Percentiles rank a stretch among this genome's conserved stretches.
phyloP scores from a whole-genome alignment of 176 grass and related monocot genomes.

The Echinochloa phyllopogon region DNA sequence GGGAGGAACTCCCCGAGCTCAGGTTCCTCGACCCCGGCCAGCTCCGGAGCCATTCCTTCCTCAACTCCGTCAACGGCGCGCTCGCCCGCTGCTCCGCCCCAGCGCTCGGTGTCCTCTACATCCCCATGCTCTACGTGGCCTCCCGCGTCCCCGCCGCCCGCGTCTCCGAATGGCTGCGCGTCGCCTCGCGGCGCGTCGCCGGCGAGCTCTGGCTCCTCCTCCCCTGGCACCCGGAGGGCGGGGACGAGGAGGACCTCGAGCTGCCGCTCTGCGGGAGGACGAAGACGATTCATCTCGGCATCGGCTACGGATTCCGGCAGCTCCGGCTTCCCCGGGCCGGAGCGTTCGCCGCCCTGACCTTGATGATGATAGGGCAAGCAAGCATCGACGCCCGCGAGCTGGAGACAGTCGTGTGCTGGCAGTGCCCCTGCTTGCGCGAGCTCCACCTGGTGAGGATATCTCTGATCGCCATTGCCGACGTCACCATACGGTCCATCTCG shows the following conservation, averaged over 20 bases:
- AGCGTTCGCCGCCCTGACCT: not conserved
- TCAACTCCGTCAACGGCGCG: not conserved
- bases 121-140: not conserved
- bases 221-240: not conserved
- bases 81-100: not conserved
- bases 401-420: not conserved
- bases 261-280: not conserved
- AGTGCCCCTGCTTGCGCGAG: not conserved
- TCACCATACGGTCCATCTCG: not conserved
- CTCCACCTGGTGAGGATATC: not conserved
- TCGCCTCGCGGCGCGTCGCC: not conserved
- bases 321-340: not conserved
- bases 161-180: not conserved
- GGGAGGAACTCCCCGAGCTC: not conserved
- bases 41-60: not conserved
- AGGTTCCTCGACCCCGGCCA: not conserved
- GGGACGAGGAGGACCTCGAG: not conserved
- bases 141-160: not conserved
- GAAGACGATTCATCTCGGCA: not conserved
- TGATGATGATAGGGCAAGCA: not conserved
- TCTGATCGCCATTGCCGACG: not conserved
- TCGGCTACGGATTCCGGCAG: not conserved
- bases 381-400: not conserved
- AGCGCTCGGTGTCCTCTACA: not conserved
- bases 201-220: not conserved